phyloP scores from a whole-genome alignment of 208 protist species.

The Acanthamoeba sp. region DNA sequence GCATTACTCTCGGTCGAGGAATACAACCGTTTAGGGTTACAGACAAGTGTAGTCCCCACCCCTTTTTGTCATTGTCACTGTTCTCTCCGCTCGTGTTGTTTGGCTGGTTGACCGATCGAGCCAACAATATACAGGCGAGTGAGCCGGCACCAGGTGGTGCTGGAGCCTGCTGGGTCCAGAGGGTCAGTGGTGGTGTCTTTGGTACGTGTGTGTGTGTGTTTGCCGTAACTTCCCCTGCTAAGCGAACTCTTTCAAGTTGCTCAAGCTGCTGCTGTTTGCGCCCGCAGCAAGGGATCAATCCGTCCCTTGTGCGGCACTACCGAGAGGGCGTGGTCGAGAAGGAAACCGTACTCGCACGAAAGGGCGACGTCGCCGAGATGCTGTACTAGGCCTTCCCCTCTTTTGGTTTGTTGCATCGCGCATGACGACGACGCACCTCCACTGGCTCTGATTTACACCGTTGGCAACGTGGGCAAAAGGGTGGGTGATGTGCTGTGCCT shows the following conservation, averaged over 20 bases:
- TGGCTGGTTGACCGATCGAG: too few relatives aligned
- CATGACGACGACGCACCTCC: too few relatives aligned
- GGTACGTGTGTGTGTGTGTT: neutral
- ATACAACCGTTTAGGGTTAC: too few relatives aligned
- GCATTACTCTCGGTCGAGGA: too few relatives aligned
- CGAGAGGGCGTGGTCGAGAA: neutral
- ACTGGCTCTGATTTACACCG: too few relatives aligned
- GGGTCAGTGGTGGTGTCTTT: neutral
- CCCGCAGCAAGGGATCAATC: neutral
- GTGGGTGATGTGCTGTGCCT: slow-evolving; percentile 35
- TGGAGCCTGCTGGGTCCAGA: neutral
- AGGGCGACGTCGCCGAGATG: slow-evolving; percentile 8
- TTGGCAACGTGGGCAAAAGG: neutral
- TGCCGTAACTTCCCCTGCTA: too few relatives aligned
- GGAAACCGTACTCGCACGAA: neutral
- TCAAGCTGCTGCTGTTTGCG: too few relatives aligned
- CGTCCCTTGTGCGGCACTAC: neutral
- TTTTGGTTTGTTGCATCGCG: too few relatives aligned
- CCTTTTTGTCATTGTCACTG: too few relatives aligned
- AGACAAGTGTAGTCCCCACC: too few relatives aligned
- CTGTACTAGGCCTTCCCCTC: neutral
- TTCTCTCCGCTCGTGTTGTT: too few relatives aligned
- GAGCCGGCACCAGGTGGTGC: slow-evolving; percentile 17
- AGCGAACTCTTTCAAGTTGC: too few relatives aligned
- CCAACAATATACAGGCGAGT: neutral